A percentile compares a stretch with the other conserved stretches of the same genome.
These are phyloP conservation scores for Chondrostereum purpureum DNA, from an alignment of 1,284 basidiomycete species.

Conservation along the genomic window DNA sequence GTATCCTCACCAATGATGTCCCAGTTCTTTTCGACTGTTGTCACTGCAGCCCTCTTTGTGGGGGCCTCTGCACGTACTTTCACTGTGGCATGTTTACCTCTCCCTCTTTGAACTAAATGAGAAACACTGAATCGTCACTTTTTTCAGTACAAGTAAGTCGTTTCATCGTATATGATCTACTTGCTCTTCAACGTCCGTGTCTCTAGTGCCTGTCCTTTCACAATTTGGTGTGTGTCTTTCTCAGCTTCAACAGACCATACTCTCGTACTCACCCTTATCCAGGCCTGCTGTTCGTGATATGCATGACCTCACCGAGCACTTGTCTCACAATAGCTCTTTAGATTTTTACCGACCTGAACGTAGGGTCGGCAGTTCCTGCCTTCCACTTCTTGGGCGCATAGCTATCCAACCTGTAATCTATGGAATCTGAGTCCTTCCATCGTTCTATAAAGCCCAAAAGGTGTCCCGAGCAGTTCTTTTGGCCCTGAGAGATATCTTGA, in stretches of 20 bases:
- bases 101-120: too few relatives aligned
- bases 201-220: constrained; percentile 4
- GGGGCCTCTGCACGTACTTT: constrained; percentile 1
- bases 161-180: background rate
- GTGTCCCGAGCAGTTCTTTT: too few relatives aligned
- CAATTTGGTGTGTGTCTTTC: constrained; percentile 1
- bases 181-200: background rate
- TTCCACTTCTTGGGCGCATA: constrained; percentile 16
- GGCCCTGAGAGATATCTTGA: too few relatives aligned
- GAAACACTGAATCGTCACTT: constrained; percentile 13
- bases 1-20: too few relatives aligned
- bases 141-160: background rate
- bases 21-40: too few relatives aligned
- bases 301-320: background rate
- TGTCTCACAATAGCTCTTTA: constrained; percentile 2
- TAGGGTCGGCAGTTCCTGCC: constrained; percentile 12
- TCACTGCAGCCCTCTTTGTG: background rate
- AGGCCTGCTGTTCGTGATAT: background rate
- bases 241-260: background rate
- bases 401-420: too few relatives aligned
- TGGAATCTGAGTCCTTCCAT: too few relatives aligned
- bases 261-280: background rate
- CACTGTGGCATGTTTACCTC: constrained; percentile 16
- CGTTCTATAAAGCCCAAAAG: too few relatives aligned
- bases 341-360: constrained; percentile 18